Base-by-base conservation (phyloP, 2,329 filamentous ascomycete species). In the Pseudocercospora eumusae region DNA sequence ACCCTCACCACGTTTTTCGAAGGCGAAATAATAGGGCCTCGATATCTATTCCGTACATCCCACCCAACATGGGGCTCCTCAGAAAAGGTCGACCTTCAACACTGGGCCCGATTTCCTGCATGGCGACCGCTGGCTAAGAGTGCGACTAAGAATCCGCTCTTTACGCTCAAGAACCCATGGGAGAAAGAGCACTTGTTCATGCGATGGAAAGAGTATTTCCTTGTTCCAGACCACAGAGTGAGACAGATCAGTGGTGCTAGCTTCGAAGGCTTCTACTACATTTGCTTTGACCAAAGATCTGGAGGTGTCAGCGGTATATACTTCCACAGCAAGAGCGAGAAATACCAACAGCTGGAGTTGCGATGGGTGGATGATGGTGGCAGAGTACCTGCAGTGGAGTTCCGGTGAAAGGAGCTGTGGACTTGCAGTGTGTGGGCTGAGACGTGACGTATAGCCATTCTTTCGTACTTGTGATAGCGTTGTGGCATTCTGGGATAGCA, bases 1-100 rank as follows among this genome's bases (percentile, higher is more conserved):
- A 97, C 93, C n/a, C 82, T 99, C 56, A 98, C 93, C 8, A 99
- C 95, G 1, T 99, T 96, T 75, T 99, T 99, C 71, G 93, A 98
- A 78, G 93, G 93, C 75, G 95, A 99, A 78, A 96, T 99, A 59
- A 97, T 99, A 68, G 95, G 95, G 54, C 88, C 88, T 61, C 96
- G 96, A 74, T 93, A 98, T 78, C 89, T 87, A n/a, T 99, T 99
- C 79, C 85, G 89, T 66, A 99, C 95, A 40, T 86, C 90, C 67
- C 91, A 97, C 75, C 86, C 91, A 61, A 86, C 87, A 70, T 99
- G 95, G 95, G 95, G 93, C 57, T 93, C 92, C 52, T 93, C 85
- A 61, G 89, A 95, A 70, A 96, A 95, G 78, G 91, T 92, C 56
- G 95, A 99, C 75, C 82, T 96, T 69, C 90, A 89, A 69, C 95